Conservation (phyloP, 805 yeast species). For the Schwanniomyces yamadae region DNA sequence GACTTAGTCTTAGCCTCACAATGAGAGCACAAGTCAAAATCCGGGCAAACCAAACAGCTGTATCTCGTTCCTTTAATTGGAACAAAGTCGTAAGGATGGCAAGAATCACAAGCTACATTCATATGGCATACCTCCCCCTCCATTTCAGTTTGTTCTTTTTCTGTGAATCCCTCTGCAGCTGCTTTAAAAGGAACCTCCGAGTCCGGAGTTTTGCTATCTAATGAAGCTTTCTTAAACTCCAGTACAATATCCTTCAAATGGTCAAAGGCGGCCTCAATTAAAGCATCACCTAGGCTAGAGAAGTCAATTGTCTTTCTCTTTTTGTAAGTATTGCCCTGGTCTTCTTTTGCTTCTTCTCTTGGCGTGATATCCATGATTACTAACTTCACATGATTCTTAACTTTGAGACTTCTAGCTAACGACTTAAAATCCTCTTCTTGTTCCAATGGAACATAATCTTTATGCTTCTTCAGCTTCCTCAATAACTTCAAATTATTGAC, state of each 20-base stretch:
- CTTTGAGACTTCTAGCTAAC: conserved; percentile 46
- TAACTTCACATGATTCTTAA: conserved; percentile 45
- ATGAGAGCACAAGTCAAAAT: conserved; percentile 51
- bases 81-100: conserved; percentile 25
- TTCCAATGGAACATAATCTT: conserved; percentile 39
- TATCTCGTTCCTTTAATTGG: conserved; percentile 49
- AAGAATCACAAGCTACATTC: conserved; percentile 34
- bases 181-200: neutral
- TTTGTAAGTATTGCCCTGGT: neutral
- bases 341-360: neutral
- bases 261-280: conserved; percentile 29
- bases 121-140: conserved; percentile 15
- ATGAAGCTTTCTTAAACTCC: conserved; percentile 5
- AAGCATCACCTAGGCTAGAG: conserved; percentile 21
- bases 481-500: conserved; percentile 12
- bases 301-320: conserved; percentile 18
- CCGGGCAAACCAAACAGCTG: conserved; percentile 50
- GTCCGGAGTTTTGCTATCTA: neutral
- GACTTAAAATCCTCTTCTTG: conserved; percentile 39
- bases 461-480: conserved; percentile 50
- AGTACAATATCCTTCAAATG: conserved; percentile 21
- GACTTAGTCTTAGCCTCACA: conserved; percentile 23
- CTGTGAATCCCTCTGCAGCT: neutral
- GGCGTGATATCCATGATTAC: conserved; percentile 18
- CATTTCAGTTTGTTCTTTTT: neutral